phyloP scores from a whole-genome alignment of 139 green algal genomes.

The Tetratostichococcus sp. region DNA sequence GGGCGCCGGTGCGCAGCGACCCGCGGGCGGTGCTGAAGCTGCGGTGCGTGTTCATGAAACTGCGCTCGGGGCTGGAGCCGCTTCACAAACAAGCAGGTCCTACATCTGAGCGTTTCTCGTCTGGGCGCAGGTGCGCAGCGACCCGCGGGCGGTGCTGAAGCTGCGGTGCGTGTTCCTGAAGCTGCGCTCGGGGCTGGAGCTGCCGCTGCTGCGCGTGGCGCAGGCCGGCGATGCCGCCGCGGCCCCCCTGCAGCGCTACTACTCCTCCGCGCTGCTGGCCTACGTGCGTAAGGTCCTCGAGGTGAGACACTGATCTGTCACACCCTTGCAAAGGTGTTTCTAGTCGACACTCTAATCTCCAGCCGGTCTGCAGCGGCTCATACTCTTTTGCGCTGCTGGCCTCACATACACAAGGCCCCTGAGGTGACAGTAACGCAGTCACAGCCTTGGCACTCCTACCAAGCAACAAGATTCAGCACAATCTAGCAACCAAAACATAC shows the following conservation, averaged over 20 bases:
- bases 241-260: neutral
- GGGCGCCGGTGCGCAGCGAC: slow-evolving; percentile 2
- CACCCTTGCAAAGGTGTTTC: too few relatives aligned
- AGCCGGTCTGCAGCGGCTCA: too few relatives aligned
- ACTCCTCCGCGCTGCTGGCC: slow-evolving; percentile 6
- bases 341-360: neutral
- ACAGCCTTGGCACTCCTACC: too few relatives aligned
- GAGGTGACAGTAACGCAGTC: too few relatives aligned
- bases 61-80: slow-evolving; percentile 5
- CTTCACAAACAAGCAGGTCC: neutral
- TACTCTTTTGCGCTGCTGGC: too few relatives aligned
- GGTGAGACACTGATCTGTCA: neutral
- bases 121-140: neutral
- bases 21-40: slow-evolving; percentile 10
- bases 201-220: slow-evolving; percentile 8
- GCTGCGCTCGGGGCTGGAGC: slow-evolving; percentile 6
- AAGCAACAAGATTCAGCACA: too few relatives aligned
- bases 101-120: too few relatives aligned
- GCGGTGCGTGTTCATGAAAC: slow-evolving; percentile 9
- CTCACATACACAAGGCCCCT: too few relatives aligned
- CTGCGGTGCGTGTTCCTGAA: slow-evolving; percentile 13
- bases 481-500: too few relatives aligned
- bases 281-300: slow-evolving; percentile 9
- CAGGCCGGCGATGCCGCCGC: slow-evolving; percentile 2
- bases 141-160: slow-evolving; percentile 9